phyloP scores from a whole-genome alignment of 2,329 filamentous ascomycete species.

The Bipolaris zeicola region DNA sequence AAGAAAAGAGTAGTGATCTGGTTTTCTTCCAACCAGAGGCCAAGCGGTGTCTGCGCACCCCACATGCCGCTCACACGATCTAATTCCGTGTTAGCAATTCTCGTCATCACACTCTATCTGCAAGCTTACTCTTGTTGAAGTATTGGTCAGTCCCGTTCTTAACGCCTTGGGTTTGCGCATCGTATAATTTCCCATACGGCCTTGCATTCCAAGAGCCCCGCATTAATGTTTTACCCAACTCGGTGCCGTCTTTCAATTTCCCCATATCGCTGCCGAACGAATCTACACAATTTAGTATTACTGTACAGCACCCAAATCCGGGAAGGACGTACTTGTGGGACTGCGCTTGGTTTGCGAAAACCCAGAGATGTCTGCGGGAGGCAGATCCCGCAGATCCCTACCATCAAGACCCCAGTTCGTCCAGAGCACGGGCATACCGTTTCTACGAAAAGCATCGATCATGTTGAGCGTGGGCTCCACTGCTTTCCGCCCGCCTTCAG shows the following conservation, averaged over 20 bases:
- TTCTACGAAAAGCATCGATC: conserved; percentile 41
- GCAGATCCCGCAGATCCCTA: conserved; percentile 41
- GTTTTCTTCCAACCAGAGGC: conserved; percentile 41
- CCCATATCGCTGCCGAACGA: conserved; percentile 23
- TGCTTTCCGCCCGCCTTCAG: conserved; percentile 14
- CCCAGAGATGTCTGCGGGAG: conserved; percentile 30
- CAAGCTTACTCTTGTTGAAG: conserved; percentile 35
- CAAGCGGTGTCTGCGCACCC: conserved; percentile 42
- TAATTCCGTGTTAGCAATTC: conserved; percentile 1
- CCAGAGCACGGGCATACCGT: conserved; percentile 44
- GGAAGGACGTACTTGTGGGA: conserved; percentile 12
- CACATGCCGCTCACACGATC: conserved; percentile 45
- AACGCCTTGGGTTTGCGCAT: conserved; percentile 26
- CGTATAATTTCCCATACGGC: conserved; percentile 45
- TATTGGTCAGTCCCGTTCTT: conserved; percentile 22
- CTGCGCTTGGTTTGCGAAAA: conserved; percentile 8
- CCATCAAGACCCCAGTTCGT: conserved; percentile 46
- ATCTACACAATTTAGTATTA: neutral
- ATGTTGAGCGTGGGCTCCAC: conserved; percentile 42
- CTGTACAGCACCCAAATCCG: neutral
- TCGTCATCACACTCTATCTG: neutral
- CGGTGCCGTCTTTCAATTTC: conserved; percentile 18
- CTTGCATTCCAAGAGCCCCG: conserved; percentile 47
- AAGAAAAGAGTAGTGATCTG: conserved; percentile 48
- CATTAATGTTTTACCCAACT: conserved; percentile 41